Conservation (phyloP, 768 basidiomycete species). For the Termitomyces sp. region DNA sequence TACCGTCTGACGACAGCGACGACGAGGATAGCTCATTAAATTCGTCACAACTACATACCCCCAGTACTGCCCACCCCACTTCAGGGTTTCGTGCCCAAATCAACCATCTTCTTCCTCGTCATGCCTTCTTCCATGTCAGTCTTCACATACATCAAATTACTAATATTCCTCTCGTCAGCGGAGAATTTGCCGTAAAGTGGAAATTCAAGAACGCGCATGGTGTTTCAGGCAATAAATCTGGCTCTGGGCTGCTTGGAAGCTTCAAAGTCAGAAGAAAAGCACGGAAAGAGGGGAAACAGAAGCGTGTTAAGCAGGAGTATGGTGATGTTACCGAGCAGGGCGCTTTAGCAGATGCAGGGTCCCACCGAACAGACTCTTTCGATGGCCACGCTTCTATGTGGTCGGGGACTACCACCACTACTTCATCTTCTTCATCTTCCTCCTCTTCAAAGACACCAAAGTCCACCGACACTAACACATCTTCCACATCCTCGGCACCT, state of each 20-base stretch:
- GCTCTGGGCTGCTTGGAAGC: slow-evolving; percentile 35
- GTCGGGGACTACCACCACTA: slow-evolving; percentile 12
- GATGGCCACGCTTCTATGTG: slow-evolving; percentile 14
- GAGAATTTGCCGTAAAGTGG: slow-evolving; percentile 70
- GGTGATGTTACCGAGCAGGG: not conserved
- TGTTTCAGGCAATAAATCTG: slow-evolving; percentile 30
- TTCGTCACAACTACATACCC: slow-evolving; percentile 8
- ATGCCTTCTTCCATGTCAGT: slow-evolving; percentile 62
- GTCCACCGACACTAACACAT: slow-evolving; percentile 1
- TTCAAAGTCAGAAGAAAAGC: slow-evolving; percentile 26
- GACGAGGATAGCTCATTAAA: slow-evolving; percentile 10
- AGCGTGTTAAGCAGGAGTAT: not conserved
- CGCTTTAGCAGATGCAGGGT: not conserved
- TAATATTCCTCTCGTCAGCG: slow-evolving; percentile 68
- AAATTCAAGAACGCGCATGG: slow-evolving; percentile 57
- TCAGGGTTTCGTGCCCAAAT: slow-evolving; percentile 53
- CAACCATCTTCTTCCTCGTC: slow-evolving; percentile 57
- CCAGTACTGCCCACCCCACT: not conserved
- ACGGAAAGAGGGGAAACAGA: slow-evolving; percentile 15
- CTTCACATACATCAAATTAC: slow-evolving; percentile 64
- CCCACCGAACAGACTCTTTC: slow-evolving; percentile 1
- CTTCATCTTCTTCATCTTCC: slow-evolving; percentile 13
- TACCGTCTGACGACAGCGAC: slow-evolving; percentile 4
- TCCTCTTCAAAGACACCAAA: slow-evolving; percentile 10
- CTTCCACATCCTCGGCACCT: slow-evolving; percentile 9